Conservation (phyloP, 2,329 filamentous ascomycete genomes). For the Colletotrichum zoysiae region DNA sequence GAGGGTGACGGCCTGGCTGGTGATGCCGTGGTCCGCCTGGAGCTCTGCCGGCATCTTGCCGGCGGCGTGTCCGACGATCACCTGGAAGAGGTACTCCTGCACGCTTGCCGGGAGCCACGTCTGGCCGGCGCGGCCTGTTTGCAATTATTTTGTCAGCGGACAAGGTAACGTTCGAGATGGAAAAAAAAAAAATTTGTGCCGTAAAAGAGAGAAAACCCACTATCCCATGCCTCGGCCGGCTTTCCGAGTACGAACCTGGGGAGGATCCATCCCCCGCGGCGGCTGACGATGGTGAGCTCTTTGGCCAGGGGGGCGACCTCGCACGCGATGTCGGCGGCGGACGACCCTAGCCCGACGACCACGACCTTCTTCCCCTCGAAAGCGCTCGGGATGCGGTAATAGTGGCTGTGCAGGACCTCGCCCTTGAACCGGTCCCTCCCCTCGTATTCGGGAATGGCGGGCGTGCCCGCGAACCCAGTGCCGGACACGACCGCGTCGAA, state of each 20-base stretch:
- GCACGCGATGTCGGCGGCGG: slow-evolving; percentile 54
- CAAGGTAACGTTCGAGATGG: not conserved
- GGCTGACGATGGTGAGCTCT: slow-evolving; percentile 53
- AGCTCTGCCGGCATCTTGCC: slow-evolving; percentile 50
- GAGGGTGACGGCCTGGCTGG: slow-evolving; percentile 52
- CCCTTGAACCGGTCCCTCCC: slow-evolving; percentile 51
- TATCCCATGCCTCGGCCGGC: slow-evolving; percentile 52
- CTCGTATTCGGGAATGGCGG: slow-evolving; percentile 49
- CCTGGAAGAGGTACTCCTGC: slow-evolving; percentile 48
- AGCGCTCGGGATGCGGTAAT: slow-evolving; percentile 50
- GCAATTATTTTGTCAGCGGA: not conserved
- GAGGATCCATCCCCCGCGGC: slow-evolving; percentile 54
- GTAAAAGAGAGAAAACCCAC: slow-evolving; percentile 43
- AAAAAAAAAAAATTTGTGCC: too few relatives aligned
- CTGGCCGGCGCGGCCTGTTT: slow-evolving; percentile 47
- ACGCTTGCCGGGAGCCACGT: slow-evolving; percentile 47
- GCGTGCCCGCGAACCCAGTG: slow-evolving; percentile 50
- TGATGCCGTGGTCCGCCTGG: slow-evolving; percentile 50
- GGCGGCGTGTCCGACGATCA: slow-evolving; percentile 48
- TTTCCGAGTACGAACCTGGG: slow-evolving; percentile 54
- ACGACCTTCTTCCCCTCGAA: slow-evolving; percentile 54
- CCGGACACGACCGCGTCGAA: slow-evolving; percentile 54
- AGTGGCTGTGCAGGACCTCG: slow-evolving; percentile 53
- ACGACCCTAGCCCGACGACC: slow-evolving; percentile 53
- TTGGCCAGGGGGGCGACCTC: slow-evolving; percentile 51